A percentile compares a stretch with the other conserved stretches of the same genome.
Evolutionary conservation across 2,329 filamentous ascomycete species (phyloP).

Genomic region (Cladosporium velox): DNA sequence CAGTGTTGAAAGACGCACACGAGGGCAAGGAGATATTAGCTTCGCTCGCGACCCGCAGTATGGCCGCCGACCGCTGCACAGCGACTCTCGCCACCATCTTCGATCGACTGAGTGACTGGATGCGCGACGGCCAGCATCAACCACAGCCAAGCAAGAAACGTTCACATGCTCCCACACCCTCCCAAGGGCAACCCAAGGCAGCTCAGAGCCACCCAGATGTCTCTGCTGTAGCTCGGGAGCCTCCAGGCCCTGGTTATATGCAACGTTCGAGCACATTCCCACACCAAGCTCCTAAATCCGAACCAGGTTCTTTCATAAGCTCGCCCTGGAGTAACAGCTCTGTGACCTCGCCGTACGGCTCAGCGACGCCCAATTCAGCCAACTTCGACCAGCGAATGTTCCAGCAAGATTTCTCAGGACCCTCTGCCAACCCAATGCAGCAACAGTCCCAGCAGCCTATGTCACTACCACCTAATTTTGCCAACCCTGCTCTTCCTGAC

Average conservation of each 20-base stretch:
- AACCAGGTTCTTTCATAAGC: slow-evolving; percentile 16
- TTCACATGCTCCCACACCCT: slow-evolving; percentile 30
- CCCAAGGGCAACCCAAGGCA: neutral
- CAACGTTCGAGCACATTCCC: slow-evolving; percentile 35
- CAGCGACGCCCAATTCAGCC: slow-evolving; percentile 29
- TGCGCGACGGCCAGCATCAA: slow-evolving; percentile 49
- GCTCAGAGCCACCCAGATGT: slow-evolving; percentile 34
- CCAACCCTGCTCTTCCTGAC: slow-evolving; percentile 60
- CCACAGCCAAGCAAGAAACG: slow-evolving; percentile 50
- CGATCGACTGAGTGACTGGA: slow-evolving; percentile 69
- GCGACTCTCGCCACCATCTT: slow-evolving; percentile 77
- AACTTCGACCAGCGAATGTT: slow-evolving; percentile 25
- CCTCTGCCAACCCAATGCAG: slow-evolving; percentile 10
- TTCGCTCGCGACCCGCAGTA: slow-evolving; percentile 76
- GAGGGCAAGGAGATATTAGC: slow-evolving; percentile 82
- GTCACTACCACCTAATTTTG: slow-evolving; percentile 32
- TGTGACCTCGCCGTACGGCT: slow-evolving; percentile 28
- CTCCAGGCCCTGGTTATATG: slow-evolving; percentile 17
- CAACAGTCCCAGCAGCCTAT: slow-evolving; percentile 11
- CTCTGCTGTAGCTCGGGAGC: slow-evolving; percentile 20
- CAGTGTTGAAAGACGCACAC: slow-evolving; percentile 81
- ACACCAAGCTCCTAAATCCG: slow-evolving; percentile 22
- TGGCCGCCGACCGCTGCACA: slow-evolving; percentile 86
- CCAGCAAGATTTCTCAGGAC: slow-evolving; percentile 22
- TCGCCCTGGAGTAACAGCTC: slow-evolving; percentile 20